These are phyloP conservation scores for Russula virescens DNA, from an alignment of 768 basidiomycete genomes.

Conservation along the genomic window DNA sequence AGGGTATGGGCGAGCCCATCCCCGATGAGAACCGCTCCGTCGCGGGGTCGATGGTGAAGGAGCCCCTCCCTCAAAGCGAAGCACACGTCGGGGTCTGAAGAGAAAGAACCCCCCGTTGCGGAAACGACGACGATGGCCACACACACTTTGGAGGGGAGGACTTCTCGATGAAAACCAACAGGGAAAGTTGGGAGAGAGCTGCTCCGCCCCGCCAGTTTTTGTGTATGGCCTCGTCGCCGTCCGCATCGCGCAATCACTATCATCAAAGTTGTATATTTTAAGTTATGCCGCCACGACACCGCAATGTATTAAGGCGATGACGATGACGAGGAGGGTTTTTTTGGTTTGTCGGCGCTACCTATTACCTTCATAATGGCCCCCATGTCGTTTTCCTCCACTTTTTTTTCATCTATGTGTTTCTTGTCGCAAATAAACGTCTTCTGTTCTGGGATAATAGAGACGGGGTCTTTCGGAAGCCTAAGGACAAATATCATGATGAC, in stretches of 20 bases:
- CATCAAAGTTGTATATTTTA: background rate
- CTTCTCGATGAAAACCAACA: too few species aligned
- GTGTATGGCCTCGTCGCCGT: too few species aligned
- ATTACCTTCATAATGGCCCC: background rate
- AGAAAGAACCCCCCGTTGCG: background rate
- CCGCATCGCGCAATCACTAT: too few species aligned
- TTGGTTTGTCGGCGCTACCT: background rate
- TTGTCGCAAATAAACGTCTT: background rate
- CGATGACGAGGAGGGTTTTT: background rate
- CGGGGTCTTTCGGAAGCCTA: too few species aligned
- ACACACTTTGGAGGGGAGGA: too few species aligned
- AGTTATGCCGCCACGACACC: constrained; percentile 15
- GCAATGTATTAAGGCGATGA: constrained; percentile 8
- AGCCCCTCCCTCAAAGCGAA: constrained; percentile 1
- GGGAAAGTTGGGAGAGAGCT: too few species aligned
- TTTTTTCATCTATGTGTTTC: background rate
- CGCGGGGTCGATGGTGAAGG: constrained; percentile 15
- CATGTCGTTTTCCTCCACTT: background rate
- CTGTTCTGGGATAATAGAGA: background rate
- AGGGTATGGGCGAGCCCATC: constrained; percentile 6
- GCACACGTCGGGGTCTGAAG: background rate
- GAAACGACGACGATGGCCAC: too few species aligned
- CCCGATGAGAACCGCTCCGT: constrained; percentile 13
- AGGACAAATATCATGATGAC: too few species aligned
- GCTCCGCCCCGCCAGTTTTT: too few species aligned